Evolutionary conservation across 169 alveolate genomes (phyloP), one percentile per base, ranked within the genome.

Genomic region (Cryptosporidium tyzzeri): DNA sequence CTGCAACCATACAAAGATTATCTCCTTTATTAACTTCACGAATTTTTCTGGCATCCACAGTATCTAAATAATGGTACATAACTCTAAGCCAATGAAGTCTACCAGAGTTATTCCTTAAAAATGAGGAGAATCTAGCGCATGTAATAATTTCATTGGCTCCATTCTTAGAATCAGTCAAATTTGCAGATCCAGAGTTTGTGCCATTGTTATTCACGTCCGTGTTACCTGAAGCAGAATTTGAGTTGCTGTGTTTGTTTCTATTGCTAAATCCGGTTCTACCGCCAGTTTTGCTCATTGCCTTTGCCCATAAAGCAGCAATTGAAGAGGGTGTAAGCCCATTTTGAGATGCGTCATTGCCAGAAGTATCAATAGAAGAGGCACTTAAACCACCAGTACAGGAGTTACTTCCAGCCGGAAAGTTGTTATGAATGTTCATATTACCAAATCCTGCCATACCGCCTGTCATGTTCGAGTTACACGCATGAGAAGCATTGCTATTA

Each of bases 201-300:
- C 26, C 44, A 9, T 16, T 33, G 10, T 39, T 61, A 61, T 41
- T 29, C 18, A 21, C 62, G 14, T 80, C 89, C 2, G 23, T 53
- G 1, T n/a, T 31, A 48, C 31, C 41, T 3, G 75, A 14, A 21
- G 26, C 39, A 29, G 35, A 33, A 7, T 39, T 31, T 1, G 55
- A 59, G 41, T 48, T 10, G 21, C 37, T 23, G 33, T 44, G 41
- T 18, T 80, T 53, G 26, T 26, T 62, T 41, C 75, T 80, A 41
- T 33, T 65, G 23, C 70, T 80, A 44, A 44, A 80, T 21, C 89
- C 75, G 16, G 65, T 62, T 59, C 89, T 59, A n/a, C 89, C 89
- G 45, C 89, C 89, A 0, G 89, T 80, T 37, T 80, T 80, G 70
- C 89, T 80, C 89, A 80, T 80, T 29, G 89, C 89, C 16, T 80